A percentile compares a stretch with the other conserved stretches of the same genome.
These are phyloP conservation scores for Populus hybrid DNA, from an alignment of 441 rosid species.

Conservation along the genomic window DNA sequence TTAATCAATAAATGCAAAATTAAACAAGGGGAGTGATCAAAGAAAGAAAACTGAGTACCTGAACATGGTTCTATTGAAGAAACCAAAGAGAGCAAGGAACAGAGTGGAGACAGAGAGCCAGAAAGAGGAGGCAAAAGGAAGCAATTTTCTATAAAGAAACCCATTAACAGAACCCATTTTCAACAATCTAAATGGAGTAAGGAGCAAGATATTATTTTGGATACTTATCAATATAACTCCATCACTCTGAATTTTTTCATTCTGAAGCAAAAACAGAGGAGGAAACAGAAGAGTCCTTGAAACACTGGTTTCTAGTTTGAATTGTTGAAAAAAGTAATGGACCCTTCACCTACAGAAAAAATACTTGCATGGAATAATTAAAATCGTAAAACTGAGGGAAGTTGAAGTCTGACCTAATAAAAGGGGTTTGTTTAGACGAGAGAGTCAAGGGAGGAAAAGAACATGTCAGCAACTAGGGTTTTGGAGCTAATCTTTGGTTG, in stretches of 20 bases:
- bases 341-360: conserved; percentile 48
- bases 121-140: conserved; percentile 29
- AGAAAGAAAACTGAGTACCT: conserved; percentile 35
- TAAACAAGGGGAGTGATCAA: background rate
- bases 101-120: conserved; percentile 43
- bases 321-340: conserved; percentile 31
- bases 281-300: conserved; percentile 27
- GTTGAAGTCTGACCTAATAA: conserved; percentile 57
- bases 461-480: conserved; percentile 48
- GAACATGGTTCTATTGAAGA: conserved; percentile 25
- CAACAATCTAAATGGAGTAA: conserved; percentile 19
- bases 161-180: conserved; percentile 36
- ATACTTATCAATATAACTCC: conserved; percentile 37
- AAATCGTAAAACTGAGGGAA: conserved; percentile 25
- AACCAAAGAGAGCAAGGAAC: conserved; percentile 36
- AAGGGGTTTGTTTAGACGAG: conserved; percentile 1
- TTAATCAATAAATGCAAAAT: background rate
- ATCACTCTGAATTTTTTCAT: conserved; percentile 30
- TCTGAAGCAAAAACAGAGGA: conserved; percentile 44
- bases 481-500: conserved; percentile 43
- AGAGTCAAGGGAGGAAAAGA: conserved; percentile 42
- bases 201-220: conserved; percentile 14
- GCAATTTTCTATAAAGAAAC: conserved; percentile 30
- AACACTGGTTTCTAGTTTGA: conserved; percentile 42
- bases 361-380: conserved; percentile 16